Evolutionary conservation across 441 rosid species (phyloP), one percentile per base, ranked within the genome.

Genomic region (Euphorbia celastroides): DNA sequence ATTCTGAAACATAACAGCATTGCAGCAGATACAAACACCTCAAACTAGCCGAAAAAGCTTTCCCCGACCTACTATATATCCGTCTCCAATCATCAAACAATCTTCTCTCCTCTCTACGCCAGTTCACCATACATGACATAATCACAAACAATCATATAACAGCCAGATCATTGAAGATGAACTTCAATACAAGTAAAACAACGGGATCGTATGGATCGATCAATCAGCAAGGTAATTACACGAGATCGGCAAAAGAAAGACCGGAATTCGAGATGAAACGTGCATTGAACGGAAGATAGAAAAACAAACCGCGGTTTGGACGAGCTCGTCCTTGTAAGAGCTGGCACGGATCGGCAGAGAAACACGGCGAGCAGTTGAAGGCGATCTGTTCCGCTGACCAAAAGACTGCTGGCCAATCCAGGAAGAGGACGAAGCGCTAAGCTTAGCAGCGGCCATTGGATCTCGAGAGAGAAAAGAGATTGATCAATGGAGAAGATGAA

Each of bases 291-390:
- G 64, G 31, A 17, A 38, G 17, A 34, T 11, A 31, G 78, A 69
- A 22, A 32, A 25, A 83, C 90, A 81, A 68, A 90, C 98, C 62
- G 97, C 92, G 71, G 97, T 94, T 69, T 85, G 65, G 67, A 94
- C 77, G 80, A 94, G 99, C 78, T 94, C 98, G 57, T 92, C 97
- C 65, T 89, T 70, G 81, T 86, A 92, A 62, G 92, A 54, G 16
- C 72, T 65, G 67, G 94, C 91, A 65, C 97, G 91, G 83, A 92
- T 83, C 75, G 86, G 80, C 60, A 87, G 63, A 75, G 86, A 78
- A 81, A 86, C 81, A 5, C 89, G 87, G 79, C 85, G 79, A 80
- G 85, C 78, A 80, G 82, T 59, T n/a, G 83, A 70, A 68, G 71
- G 54, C 27, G 68, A 71, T 32, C 73, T 69, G 55, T 80, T 67